A percentile compares a stretch with the other conserved stretches of the same genome.
These are phyloP conservation scores for Phtheirospermum japonicum DNA, from an alignment of 257 asterid genomes.

Conservation along the genomic window DNA sequence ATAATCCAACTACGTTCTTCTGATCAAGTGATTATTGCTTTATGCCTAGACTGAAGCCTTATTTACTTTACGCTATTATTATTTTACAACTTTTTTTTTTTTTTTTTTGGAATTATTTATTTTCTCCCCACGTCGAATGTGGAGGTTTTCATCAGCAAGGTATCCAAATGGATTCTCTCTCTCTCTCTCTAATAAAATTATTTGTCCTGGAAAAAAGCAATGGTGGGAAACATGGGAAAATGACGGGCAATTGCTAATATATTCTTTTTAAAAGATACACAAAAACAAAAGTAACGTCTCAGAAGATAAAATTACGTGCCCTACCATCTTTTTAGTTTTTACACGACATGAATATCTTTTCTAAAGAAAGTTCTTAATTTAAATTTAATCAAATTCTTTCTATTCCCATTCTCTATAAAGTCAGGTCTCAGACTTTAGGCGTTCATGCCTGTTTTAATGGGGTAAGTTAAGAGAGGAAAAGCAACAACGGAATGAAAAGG, in stretches of 20 bases:
- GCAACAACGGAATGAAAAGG: background rate
- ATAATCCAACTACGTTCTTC: too few species aligned
- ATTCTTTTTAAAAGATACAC: too few species aligned
- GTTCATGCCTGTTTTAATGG: background rate
- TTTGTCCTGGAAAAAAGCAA: slow-evolving; percentile 21
- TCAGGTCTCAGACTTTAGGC: background rate
- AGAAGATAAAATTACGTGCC: slow-evolving; percentile 44
- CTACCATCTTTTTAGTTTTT: slow-evolving; percentile 41
- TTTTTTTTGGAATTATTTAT: background rate
- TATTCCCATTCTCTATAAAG: background rate
- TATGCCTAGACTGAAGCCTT: too few species aligned
- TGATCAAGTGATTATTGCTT: too few species aligned
- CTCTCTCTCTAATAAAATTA: background rate
- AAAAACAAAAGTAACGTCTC: slow-evolving; percentile 13
- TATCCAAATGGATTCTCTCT: background rate
- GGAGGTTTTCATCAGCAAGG: slow-evolving; percentile 19
- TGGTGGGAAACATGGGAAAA: slow-evolving; percentile 44
- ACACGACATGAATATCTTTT: slow-evolving; percentile 40
- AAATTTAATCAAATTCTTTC: background rate
- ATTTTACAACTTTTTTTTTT: too few species aligned
- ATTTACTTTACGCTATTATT: too few species aligned
- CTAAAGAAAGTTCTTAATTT: slow-evolving; percentile 44
- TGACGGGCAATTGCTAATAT: slow-evolving; percentile 38
- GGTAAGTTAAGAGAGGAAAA: background rate
- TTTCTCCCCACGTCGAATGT: slow-evolving; percentile 6